Base-by-base conservation (phyloP, 257 asterid genomes). In the Haberlea rhodopensis region DNA sequence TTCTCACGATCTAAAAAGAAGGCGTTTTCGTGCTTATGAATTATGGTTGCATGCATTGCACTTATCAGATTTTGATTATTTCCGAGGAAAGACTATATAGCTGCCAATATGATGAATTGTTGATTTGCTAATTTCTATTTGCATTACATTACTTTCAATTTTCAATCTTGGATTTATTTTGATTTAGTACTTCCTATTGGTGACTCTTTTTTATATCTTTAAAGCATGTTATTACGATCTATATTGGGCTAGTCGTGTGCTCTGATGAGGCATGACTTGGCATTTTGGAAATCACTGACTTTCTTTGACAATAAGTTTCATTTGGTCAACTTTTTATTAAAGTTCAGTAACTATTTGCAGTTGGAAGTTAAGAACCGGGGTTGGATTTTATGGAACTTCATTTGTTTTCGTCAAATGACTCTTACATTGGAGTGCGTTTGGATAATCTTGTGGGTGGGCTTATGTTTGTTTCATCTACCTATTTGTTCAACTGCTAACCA, bases 321-420 rank as follows among this genome's bases (percentile, higher is more conserved):
- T 29, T 40, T 28, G 5, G 20, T 18, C 13, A 11, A 43, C 19
- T 23, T 31, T 52, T 28, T 23, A n/a, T 32, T 53, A 23, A 57
- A 34, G 4, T 23, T 51, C 2, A 20, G 10, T 59, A 24, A 45
- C 46, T 7, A 60, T 61, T 48, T 3, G 68, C 46, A 21, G n/a
- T 32, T 32, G 49, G 46, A 48, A 26, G 26, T 57, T 51, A 57
- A 75, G 69, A 23, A 16, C 57, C 20, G 18, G 63, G 71, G 66
- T 34, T 71, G 6, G 51, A 43, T 43, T 8, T 43, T 43, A 20
- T 43, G 4, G 51, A 43, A 43, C 20, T 13, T 16, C 18, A 37
- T 13, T 4, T 13, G 51, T 43, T 20, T 43, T 16, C 16, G 20
- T 40, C 1, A 6, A n/a, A 40, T 40, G 18, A 40, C 13, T 40